Percentiles rank a stretch among this genome's conserved stretches.
These are phyloP conservation scores for Panicum virgatum DNA, from an alignment of 202 grass and related monocot genomes.

Conservation along the genomic window DNA sequence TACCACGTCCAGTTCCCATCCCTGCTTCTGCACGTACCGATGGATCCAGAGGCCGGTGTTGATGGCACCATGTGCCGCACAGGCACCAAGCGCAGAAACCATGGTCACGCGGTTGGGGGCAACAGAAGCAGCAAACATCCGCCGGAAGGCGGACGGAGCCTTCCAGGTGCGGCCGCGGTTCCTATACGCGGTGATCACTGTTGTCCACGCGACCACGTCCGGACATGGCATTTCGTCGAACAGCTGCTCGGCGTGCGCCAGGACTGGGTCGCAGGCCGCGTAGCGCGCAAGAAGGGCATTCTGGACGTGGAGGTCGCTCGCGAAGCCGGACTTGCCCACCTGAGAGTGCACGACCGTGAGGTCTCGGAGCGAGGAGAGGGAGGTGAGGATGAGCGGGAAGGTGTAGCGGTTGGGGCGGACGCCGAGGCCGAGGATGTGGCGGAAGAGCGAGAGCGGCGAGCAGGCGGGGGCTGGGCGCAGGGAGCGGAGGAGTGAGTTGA, in stretches of 20 bases:
- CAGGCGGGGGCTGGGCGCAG: constrained; percentile 7
- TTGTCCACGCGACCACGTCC: constrained; percentile 70
- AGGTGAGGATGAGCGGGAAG: constrained; percentile 58
- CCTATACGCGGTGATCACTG: constrained; percentile 59
- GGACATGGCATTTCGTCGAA: constrained; percentile 60
- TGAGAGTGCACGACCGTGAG: constrained; percentile 48
- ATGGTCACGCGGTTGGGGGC: constrained; percentile 71
- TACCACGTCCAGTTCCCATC: constrained; percentile 62
- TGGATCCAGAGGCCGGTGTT: constrained; percentile 72
- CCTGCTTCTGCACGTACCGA: constrained; percentile 42
- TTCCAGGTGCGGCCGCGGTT: constrained; percentile 37
- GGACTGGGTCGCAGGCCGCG: constrained; percentile 17
- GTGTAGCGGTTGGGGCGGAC: constrained; percentile 67
- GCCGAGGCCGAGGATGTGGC: constrained; percentile 53
- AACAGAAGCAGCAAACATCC: constrained; percentile 48
- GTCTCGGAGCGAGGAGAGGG: constrained; percentile 48
- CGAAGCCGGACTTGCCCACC: constrained; percentile 49
- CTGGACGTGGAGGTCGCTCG: constrained; percentile 48
- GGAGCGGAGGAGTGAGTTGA: constrained; percentile 67
- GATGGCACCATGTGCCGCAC: constrained; percentile 39
- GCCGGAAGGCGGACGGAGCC: constrained; percentile 54
- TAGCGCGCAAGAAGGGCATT: constrained; percentile 59
- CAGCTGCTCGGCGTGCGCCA: constrained; percentile 43
- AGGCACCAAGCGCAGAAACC: constrained; percentile 59
- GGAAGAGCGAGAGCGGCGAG: constrained; percentile 59